phyloP scores from a whole-genome alignment of 2,329 filamentous ascomycete species.

The Colletotrichum tanaceti region DNA sequence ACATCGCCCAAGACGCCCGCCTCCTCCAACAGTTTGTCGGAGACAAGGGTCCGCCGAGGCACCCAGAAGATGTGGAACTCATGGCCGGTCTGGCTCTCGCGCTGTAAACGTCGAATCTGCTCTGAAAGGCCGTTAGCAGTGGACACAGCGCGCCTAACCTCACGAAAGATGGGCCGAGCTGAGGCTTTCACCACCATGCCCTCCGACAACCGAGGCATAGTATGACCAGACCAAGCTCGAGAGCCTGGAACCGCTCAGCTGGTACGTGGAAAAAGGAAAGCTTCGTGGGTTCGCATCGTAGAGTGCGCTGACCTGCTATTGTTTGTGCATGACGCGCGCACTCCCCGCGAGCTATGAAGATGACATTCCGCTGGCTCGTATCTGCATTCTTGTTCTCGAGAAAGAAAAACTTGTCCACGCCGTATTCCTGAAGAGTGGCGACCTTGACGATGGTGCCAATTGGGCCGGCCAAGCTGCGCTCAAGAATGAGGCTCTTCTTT shows the following conservation, averaged over 20 bases:
- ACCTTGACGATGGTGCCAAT: slow-evolving; percentile 95
- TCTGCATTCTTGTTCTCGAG: slow-evolving; percentile 96
- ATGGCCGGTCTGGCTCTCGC: slow-evolving; percentile 89
- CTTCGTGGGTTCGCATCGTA: slow-evolving; percentile 7
- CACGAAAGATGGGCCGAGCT: slow-evolving; percentile 40
- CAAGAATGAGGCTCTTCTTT: slow-evolving; percentile 98
- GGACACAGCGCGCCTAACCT: slow-evolving; percentile 53
- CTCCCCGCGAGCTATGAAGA: slow-evolving; percentile 93
- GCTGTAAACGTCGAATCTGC: slow-evolving; percentile 90
- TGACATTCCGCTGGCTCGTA: slow-evolving; percentile 91
- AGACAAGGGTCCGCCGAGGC: slow-evolving; percentile 89
- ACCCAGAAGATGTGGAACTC: slow-evolving; percentile 98
- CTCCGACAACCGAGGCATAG: not conserved
- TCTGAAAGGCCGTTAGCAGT: slow-evolving; percentile 62
- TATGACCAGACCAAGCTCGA: not conserved
- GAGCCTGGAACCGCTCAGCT: not conserved
- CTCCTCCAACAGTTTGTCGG: slow-evolving; percentile 91
- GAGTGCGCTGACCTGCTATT: slow-evolving; percentile 80
- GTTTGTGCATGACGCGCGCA: slow-evolving; percentile 84
- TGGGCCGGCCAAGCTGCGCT: slow-evolving; percentile 88
- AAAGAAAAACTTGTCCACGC: slow-evolving; percentile 97
- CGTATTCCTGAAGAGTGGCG: slow-evolving; percentile 94
- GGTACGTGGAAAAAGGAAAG: not conserved
- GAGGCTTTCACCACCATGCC: slow-evolving; percentile 60
- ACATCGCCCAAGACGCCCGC: slow-evolving; percentile 93